These are phyloP conservation scores for Naganishia liquefaciens DNA, from an alignment of 1,284 basidiomycete genomes.

Conservation along the genomic window DNA sequence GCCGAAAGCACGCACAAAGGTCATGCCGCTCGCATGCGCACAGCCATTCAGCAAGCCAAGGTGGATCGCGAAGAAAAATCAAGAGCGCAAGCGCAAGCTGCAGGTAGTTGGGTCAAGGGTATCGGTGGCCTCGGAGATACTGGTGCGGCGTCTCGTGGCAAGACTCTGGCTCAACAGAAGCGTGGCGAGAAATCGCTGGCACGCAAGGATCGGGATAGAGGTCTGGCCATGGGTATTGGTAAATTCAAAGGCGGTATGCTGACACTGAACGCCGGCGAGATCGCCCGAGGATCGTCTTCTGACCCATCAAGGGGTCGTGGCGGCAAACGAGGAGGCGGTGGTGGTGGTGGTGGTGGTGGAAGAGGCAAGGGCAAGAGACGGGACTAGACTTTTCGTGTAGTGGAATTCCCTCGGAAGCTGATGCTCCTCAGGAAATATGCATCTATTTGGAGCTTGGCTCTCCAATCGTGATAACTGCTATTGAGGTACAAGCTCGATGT, in stretches of 20 bases:
- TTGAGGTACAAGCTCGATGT: background rate
- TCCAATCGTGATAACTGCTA: too few relatives aligned
- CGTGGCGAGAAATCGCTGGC: slow-evolving; percentile 26
- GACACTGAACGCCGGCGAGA: slow-evolving; percentile 47
- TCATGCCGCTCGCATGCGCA: slow-evolving; percentile 48
- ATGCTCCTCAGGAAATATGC: background rate
- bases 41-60: slow-evolving; percentile 45
- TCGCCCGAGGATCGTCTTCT: slow-evolving; percentile 39
- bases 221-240: slow-evolving; percentile 52
- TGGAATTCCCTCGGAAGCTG: background rate
- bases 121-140: slow-evolving; percentile 45
- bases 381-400: slow-evolving; percentile 14
- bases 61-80: slow-evolving; percentile 39
- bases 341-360: slow-evolving; percentile 31
- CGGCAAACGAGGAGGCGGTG: slow-evolving; percentile 27
- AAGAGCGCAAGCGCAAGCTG: slow-evolving; percentile 43
- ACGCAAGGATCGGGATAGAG: slow-evolving; percentile 41
- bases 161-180: slow-evolving; percentile 27
- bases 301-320: slow-evolving; percentile 18
- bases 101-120: slow-evolving; percentile 48
- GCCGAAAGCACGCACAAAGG: slow-evolving; percentile 33
- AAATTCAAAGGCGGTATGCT: slow-evolving; percentile 50
- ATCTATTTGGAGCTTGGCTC: background rate
- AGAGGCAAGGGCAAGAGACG: slow-evolving; percentile 31
- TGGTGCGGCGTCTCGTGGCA: slow-evolving; percentile 33